These are phyloP conservation scores for Pseudodiploospora longispora DNA, from an alignment of 2,329 filamentous ascomycete genomes.

Conservation along the genomic window DNA sequence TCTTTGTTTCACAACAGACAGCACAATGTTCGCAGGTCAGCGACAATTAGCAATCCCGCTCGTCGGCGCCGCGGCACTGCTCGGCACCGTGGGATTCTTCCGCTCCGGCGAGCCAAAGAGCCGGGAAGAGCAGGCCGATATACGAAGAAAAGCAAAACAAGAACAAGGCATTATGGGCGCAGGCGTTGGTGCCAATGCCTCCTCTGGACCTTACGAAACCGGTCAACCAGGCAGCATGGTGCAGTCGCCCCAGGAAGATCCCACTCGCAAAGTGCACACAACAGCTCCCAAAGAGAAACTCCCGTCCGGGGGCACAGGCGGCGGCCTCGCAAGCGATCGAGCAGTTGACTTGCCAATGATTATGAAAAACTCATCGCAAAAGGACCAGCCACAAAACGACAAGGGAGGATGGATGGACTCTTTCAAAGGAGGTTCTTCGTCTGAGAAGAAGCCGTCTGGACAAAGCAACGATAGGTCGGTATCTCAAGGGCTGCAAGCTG, in stretches of 20 bases:
- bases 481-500: too few species aligned
- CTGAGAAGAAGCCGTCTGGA: too few species aligned
- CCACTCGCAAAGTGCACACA: conserved; percentile 13
- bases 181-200: not conserved
- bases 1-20: too few species aligned
- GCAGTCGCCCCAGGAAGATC: conserved; percentile 3
- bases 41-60: not conserved
- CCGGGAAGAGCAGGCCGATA: not conserved
- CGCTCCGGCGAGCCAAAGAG: not conserved
- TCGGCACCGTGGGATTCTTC: not conserved
- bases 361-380: too few species aligned
- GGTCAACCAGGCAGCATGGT: not conserved
- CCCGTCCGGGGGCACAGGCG: conserved; percentile 24
- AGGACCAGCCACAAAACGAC: too few species aligned
- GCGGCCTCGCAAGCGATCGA: conserved; percentile 21
- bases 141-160: not conserved
- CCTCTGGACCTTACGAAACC: not conserved
- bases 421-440: too few species aligned
- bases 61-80: not conserved
- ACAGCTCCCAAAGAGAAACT: conserved; percentile 22
- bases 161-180: not conserved
- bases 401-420: too few species aligned
- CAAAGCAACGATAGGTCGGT: too few species aligned
- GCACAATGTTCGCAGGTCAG: too few species aligned
- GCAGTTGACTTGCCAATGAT: conserved; percentile 16